These are phyloP conservation scores for Chlorophyllum brunneum DNA, from an alignment of 768 basidiomycete species.

Conservation along the genomic window DNA sequence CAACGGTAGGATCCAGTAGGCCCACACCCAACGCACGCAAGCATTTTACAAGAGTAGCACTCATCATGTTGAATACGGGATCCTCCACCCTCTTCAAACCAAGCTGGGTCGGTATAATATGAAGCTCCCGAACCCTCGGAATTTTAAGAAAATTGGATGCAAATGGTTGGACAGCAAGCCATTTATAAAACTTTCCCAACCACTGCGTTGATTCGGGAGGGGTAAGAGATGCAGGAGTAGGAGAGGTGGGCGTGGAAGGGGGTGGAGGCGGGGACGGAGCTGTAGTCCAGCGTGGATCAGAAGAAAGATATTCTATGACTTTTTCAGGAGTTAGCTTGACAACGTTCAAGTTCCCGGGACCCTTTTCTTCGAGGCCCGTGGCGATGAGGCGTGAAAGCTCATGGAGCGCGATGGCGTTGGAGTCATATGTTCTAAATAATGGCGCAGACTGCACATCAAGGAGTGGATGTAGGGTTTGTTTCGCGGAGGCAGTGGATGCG, in stretches of 20 bases:
- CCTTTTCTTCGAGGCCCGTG: constrained; percentile 19
- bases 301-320: constrained; percentile 27
- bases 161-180: neutral
- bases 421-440: constrained; percentile 3
- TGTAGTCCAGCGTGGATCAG: constrained; percentile 3
- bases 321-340: constrained; percentile 20
- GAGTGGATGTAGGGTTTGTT: constrained; percentile 20
- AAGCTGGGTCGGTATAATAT: constrained; percentile 5
- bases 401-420: constrained; percentile 26
- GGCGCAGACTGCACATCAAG: constrained; percentile 17
- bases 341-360: constrained; percentile 29
- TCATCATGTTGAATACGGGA: neutral
- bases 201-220: neutral
- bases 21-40: neutral
- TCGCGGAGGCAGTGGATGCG: neutral
- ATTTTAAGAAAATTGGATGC: neutral
- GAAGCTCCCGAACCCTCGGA: neutral
- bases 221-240: neutral
- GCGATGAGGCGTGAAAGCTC: constrained; percentile 22
- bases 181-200: constrained; percentile 1
- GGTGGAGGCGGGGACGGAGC: neutral
- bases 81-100: constrained; percentile 3
- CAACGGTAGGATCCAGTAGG: neutral
- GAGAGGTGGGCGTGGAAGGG: neutral
- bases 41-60: neutral